Evolutionary conservation across 2,329 filamentous ascomycete species (phyloP).

Genomic region (Monilinia polystroma): DNA sequence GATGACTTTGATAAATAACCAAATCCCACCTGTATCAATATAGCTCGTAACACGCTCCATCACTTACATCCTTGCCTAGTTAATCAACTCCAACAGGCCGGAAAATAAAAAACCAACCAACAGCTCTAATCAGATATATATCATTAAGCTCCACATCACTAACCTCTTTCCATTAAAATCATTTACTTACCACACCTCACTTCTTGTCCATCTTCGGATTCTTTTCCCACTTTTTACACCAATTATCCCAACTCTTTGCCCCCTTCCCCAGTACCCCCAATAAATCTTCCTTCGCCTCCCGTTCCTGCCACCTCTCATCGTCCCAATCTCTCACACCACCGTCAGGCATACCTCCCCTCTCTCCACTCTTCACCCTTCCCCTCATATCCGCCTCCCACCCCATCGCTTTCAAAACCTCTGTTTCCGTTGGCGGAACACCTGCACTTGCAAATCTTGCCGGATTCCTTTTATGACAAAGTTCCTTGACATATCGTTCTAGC

Average conservation of each 20-base stretch:
- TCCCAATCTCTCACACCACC: constrained; percentile 21
- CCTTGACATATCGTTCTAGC: background rate
- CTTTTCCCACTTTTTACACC: constrained; percentile 25
- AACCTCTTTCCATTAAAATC: background rate
- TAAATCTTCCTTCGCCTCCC: constrained; percentile 22
- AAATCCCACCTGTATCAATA: too few relatives aligned
- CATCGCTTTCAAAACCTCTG: constrained; percentile 24
- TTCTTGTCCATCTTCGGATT: constrained; percentile 21
- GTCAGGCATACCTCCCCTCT: constrained; percentile 1
- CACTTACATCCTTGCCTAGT: too few relatives aligned
- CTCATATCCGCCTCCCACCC: constrained; percentile 23
- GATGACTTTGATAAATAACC: too few relatives aligned
- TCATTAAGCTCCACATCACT: too few relatives aligned
- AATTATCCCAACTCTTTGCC: constrained; percentile 22
- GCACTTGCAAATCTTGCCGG: constrained; percentile 24
- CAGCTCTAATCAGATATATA: too few relatives aligned
- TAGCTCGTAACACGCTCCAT: too few relatives aligned
- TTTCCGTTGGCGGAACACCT: constrained; percentile 24
- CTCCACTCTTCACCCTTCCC: constrained; percentile 20
- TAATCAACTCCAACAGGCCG: too few relatives aligned
- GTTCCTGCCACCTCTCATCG: constrained; percentile 27
- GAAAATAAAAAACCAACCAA: too few relatives aligned
- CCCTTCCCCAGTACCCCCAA: constrained; percentile 21
- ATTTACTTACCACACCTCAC: background rate
- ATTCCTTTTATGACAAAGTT: constrained; percentile 16